phyloP scores from a whole-genome alignment of 306 rosid species.

The Argentina anserina region DNA sequence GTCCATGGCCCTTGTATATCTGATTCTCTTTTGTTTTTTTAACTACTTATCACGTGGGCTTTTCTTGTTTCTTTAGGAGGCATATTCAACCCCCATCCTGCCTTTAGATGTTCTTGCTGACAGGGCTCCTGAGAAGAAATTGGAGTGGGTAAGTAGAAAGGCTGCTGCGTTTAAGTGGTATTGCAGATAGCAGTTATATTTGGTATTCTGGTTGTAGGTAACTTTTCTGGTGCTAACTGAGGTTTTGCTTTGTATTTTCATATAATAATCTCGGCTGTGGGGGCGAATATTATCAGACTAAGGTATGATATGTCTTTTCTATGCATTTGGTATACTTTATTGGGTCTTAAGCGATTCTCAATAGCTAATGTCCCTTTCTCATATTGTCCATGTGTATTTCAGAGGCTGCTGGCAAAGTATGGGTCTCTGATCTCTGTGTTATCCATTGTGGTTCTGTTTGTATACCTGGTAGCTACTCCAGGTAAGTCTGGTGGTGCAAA shows the following conservation, averaged over 20 bases:
- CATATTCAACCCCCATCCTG: conserved; percentile 74
- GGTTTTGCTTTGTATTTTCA: conserved; percentile 32
- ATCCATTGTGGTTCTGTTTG: conserved; percentile 63
- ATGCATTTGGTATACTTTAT: not conserved
- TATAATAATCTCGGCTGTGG: conserved; percentile 34
- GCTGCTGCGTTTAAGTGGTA: not conserved
- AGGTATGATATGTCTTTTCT: conserved; percentile 50
- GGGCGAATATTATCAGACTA: conserved; percentile 51
- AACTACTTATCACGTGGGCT: conserved; percentile 12
- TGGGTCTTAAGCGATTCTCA: not conserved
- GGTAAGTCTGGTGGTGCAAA: conserved; percentile 68
- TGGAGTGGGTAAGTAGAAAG: conserved; percentile 60
- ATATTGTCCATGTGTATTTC: conserved; percentile 15
- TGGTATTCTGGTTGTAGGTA: conserved; percentile 21
- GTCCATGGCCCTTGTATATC: not conserved
- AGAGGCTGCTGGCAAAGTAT: conserved; percentile 83
- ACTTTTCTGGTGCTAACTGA: conserved; percentile 33
- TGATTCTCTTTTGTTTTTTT: conserved; percentile 5
- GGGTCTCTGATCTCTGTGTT: conserved; percentile 84
- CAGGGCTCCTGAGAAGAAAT: conserved; percentile 84
- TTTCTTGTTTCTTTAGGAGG: conserved; percentile 47
- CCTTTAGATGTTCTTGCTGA: conserved; percentile 94
- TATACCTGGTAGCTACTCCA: conserved; percentile 68
- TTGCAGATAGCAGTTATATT: not conserved
- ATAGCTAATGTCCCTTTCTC: not conserved